Percentiles rank a stretch among this genome's conserved stretches.
Conservation (phyloP, 768 basidiomycete genomes). For the Suillus subalutaceus region DNA sequence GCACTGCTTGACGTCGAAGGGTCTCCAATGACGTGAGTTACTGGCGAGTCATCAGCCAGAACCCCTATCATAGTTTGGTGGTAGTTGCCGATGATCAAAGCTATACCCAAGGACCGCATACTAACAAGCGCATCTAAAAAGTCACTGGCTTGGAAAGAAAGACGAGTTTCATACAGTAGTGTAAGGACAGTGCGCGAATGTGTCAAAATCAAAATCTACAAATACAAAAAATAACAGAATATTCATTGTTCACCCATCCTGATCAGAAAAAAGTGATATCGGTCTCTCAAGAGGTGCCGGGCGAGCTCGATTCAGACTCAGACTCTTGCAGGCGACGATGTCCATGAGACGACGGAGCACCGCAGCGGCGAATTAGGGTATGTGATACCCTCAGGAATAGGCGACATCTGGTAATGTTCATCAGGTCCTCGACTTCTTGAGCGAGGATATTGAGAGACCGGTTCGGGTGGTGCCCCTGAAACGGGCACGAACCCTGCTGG, state of each 20-base stretch:
- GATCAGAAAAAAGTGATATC: conserved; percentile 30
- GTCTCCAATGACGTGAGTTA: neutral
- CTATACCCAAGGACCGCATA: neutral
- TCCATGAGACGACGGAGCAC: conserved; percentile 27
- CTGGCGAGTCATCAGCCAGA: neutral
- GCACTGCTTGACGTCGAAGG: neutral
- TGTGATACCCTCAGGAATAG: conserved; percentile 28
- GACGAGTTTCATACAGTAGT: neutral
- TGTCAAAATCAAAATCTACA: neutral
- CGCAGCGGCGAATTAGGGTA: conserved; percentile 32
- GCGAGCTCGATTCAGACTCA: conserved; percentile 26
- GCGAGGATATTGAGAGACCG: conserved; percentile 5
- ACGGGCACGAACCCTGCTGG: conserved; percentile 26
- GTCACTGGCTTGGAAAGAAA: neutral
- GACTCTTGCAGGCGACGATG: conserved; percentile 13
- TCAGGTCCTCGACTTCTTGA: conserved; percentile 6
- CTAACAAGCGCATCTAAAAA: neutral
- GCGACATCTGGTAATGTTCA: conserved; percentile 28
- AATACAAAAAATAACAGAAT: neutral
- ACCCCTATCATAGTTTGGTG: neutral
- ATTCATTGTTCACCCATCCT: neutral
- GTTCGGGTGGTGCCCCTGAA: neutral
- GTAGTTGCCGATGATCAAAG: conserved; percentile 1
- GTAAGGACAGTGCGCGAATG: conserved; percentile 1
- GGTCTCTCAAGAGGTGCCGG: conserved; percentile 32